Base-by-base conservation (phyloP, 805 yeast species). In the Metschnikowia cubensis region DNA sequence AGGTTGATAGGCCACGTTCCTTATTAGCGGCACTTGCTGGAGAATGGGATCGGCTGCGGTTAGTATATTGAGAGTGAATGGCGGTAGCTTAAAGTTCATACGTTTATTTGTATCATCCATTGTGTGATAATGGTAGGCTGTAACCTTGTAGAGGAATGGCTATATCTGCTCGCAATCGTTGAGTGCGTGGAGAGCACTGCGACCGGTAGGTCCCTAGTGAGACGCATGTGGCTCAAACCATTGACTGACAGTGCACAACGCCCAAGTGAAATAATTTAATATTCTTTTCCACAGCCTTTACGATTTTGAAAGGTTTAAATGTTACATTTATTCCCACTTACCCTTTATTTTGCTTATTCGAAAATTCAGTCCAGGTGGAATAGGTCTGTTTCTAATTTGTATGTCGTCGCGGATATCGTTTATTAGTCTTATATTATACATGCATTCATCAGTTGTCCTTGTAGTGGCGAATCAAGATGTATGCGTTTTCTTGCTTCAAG, bases 401-500 rank as follows among this genome's bases (percentile, higher is more conserved):
- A 10, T 17, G 13, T 35, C 38, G 21, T 6, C 18, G 38, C 21
- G 39, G 31, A 39, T 25, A 8, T 32, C 37, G 45, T 42, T 34
- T 40, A 46, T 38, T 22, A 46, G 20, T 39, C 31, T 22, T 49
- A 56, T 50, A 45, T 45, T 56, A 52, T 55, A 54, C 37, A 48
- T 35, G 50, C 50, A 25, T 42, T 35, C 46, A 47, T 43, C 55
- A 58, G 50, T 55, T 58, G 53, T 73, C 76, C 60, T 69, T 73
- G 59, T 72, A 80, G 60, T 80, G 86, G 76, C 99, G 90, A 63
- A 92, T 85, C 66, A 94, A 78, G 61, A 94, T 76, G 73, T 91
- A 94, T 56, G 95, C 85, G 65, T 88, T 89, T 65, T 92, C 98
- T 74, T 92, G 98, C 70, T 92, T 94, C 69, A 94, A 82, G 61